phyloP scores from a whole-genome alignment of 129 eudicot species.

The Pittosporum tobira region DNA sequence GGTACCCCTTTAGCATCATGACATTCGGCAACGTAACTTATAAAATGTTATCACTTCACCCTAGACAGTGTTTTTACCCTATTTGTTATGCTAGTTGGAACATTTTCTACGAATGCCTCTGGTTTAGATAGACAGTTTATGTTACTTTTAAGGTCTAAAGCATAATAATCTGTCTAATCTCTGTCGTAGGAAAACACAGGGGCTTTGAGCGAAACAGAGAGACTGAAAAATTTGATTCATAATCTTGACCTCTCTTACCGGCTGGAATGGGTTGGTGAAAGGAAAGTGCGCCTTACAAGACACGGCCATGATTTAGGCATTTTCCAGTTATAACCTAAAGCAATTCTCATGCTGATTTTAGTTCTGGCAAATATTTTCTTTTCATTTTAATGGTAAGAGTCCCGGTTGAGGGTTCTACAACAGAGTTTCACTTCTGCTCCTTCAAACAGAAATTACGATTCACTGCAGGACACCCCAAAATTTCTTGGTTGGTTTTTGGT shows the following conservation, averaged over 20 bases:
- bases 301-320: slow-evolving; percentile 76
- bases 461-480: not conserved
- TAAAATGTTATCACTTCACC: not conserved
- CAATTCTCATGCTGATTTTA: not conserved
- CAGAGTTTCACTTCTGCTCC: not conserved
- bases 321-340: slow-evolving; percentile 43
- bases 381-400: slow-evolving; percentile 5
- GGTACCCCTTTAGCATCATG: no score
- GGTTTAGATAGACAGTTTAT: not conserved
- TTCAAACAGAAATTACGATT: not conserved
- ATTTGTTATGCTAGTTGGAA: not conserved
- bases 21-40: not conserved
- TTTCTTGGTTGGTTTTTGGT: not conserved
- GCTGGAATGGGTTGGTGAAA: slow-evolving; percentile 70
- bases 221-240: slow-evolving; percentile 63
- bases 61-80: not conserved
- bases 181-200: slow-evolving; percentile 40
- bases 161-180: not conserved
- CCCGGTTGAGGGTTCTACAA: not conserved
- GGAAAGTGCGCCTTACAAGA: slow-evolving; percentile 48
- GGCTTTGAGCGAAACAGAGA: slow-evolving; percentile 46
- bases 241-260: slow-evolving; percentile 84
- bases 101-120: not conserved
- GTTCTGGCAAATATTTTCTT: not conserved
- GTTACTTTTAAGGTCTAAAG: not conserved